These are phyloP conservation scores for Albugo laibachii DNA, from an alignment of 352 stramenopile species.

Conservation along the genomic window DNA sequence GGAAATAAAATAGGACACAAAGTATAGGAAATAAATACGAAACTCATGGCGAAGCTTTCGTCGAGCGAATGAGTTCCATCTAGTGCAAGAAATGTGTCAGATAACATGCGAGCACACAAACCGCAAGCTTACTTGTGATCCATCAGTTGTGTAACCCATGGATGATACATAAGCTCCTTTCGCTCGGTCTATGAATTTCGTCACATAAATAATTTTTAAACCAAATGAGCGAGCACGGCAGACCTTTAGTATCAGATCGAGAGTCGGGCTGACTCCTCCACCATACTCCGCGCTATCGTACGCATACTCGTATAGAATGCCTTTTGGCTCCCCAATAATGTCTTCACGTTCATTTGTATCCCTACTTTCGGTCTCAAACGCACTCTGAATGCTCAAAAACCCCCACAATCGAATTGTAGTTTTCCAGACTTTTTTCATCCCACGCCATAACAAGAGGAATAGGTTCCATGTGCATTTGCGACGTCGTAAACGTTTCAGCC, in stretches of 20 bases:
- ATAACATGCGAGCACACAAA: not conserved
- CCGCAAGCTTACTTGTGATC: constrained; percentile 37
- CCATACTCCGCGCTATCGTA: constrained; percentile 59
- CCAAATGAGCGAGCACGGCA: not conserved
- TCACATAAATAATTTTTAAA: not conserved
- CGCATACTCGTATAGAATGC: constrained; percentile 66
- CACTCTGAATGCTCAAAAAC: constrained; percentile 42
- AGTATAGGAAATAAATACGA: constrained; percentile 60
- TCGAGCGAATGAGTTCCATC: constrained; percentile 53
- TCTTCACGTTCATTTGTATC: constrained; percentile 17
- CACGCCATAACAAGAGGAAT: constrained; percentile 16
- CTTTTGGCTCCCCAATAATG: constrained; percentile 61
- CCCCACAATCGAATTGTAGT: constrained; percentile 16
- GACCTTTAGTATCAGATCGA: constrained; percentile 43
- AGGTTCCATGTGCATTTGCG: constrained; percentile 10
- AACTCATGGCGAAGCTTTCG: constrained; percentile 54
- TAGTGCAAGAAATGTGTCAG: constrained; percentile 3
- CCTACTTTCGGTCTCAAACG: too few relatives aligned
- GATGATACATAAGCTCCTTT: constrained; percentile 58
- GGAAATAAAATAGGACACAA: constrained; percentile 43
- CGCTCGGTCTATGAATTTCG: constrained; percentile 28
- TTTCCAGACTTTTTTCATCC: constrained; percentile 30
- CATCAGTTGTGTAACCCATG: constrained; percentile 52
- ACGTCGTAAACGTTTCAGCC: constrained; percentile 1
- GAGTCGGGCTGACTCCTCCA: constrained; percentile 28